These are phyloP conservation scores for Lentinula sp. DNA, from an alignment of 768 basidiomycete genomes.

Conservation along the genomic window DNA sequence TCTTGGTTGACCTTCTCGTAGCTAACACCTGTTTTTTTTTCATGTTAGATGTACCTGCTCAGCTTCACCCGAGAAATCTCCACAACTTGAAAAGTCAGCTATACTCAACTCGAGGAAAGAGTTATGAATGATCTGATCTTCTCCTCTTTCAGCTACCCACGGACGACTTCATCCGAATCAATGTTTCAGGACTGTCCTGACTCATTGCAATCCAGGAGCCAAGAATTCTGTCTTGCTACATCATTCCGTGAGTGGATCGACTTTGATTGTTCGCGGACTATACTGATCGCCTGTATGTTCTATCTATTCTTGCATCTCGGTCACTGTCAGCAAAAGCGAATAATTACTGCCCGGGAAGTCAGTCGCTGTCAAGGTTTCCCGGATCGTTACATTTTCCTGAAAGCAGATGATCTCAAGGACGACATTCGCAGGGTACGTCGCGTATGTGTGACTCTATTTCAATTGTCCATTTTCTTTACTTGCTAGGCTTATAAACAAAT, in stretches of 20 bases:
- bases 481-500: conserved; percentile 68
- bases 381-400: conserved; percentile 51
- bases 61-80: conserved; percentile 21
- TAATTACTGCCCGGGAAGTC: conserved; percentile 59
- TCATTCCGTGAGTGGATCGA: conserved; percentile 24
- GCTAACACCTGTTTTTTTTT: neutral
- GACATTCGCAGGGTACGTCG: conserved; percentile 28
- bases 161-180: conserved; percentile 47
- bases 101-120: neutral
- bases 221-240: conserved; percentile 43
- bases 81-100: neutral
- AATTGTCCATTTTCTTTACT: neutral
- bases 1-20: neutral
- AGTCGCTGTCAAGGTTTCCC: conserved; percentile 79
- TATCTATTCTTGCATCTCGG: neutral
- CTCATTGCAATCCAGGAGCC: conserved; percentile 41
- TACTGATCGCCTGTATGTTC: neutral
- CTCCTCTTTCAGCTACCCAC: conserved; percentile 35
- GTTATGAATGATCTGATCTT: neutral
- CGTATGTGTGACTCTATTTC: conserved; percentile 15
- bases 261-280: neutral
- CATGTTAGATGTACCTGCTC: conserved; percentile 36
- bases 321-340: conserved; percentile 56
- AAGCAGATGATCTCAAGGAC: conserved; percentile 10
- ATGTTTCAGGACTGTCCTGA: conserved; percentile 62